phyloP scores from a whole-genome alignment of 2,329 filamentous ascomycete genomes.

The Rhynchosporium agropyri region DNA sequence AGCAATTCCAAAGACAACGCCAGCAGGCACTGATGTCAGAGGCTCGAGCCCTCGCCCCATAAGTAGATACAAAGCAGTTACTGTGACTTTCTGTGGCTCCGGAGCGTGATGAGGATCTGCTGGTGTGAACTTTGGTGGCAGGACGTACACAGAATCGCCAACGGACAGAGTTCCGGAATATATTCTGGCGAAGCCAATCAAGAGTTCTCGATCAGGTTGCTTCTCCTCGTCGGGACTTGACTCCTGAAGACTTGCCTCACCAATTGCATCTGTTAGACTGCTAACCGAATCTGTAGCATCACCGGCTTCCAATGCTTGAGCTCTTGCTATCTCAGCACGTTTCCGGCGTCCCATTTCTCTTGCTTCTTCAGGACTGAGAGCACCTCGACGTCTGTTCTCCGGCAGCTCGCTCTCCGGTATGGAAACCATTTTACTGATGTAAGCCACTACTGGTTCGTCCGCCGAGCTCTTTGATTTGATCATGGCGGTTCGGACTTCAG shows the following conservation, averaged over 20 bases:
- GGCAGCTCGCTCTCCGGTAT: slow-evolving; percentile 90
- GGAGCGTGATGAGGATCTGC: slow-evolving; percentile 71
- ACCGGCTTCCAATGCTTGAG: slow-evolving; percentile 57
- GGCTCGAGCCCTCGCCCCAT: slow-evolving; percentile 91
- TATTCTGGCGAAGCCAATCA: slow-evolving; percentile 92
- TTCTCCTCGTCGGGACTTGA: slow-evolving; percentile 54
- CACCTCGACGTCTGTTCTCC: slow-evolving; percentile 73
- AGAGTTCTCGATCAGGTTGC: slow-evolving; percentile 75
- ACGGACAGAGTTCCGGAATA: slow-evolving; percentile 90
- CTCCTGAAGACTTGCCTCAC: slow-evolving; percentile 61
- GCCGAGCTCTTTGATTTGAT: slow-evolving; percentile 71
- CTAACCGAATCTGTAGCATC: slow-evolving; percentile 44
- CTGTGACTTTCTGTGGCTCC: slow-evolving; percentile 77
- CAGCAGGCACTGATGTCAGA: slow-evolving; percentile 82
- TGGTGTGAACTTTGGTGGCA: slow-evolving; percentile 91
- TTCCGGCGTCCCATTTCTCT: slow-evolving; percentile 85
- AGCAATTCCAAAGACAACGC: slow-evolving; percentile 92
- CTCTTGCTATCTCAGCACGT: slow-evolving; percentile 81
- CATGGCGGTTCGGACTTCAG: slow-evolving; percentile 77
- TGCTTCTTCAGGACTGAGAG: slow-evolving; percentile 86
- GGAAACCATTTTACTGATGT: slow-evolving; percentile 98
- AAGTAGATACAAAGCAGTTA: slow-evolving; percentile 88
- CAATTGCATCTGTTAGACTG: slow-evolving; percentile 59
- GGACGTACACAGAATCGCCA: slow-evolving; percentile 86
- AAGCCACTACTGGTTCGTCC: slow-evolving; percentile 82